These are phyloP conservation scores for Helichrysum umbraculigerum DNA, from an alignment of 129 eudicot species.

Conservation along the genomic window DNA sequence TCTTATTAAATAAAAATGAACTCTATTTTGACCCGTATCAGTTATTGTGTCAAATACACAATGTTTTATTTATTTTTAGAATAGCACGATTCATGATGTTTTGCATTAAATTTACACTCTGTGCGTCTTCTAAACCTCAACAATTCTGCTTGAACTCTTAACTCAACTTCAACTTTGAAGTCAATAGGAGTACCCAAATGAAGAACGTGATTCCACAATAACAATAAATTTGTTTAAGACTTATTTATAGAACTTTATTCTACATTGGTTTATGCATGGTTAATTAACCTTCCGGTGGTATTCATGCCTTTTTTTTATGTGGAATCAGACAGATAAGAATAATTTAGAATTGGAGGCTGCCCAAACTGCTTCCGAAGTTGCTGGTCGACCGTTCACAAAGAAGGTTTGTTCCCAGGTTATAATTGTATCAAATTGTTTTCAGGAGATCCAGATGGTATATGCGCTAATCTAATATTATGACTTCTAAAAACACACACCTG, in stretches of 20 bases:
- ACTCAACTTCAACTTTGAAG: not conserved
- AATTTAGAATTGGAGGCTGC: slow-evolving; percentile 68
- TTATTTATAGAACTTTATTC: not conserved
- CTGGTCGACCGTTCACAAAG: slow-evolving; percentile 43
- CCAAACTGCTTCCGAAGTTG: slow-evolving; percentile 70
- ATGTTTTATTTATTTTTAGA: too few relatives aligned
- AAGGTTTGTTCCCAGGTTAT: slow-evolving; percentile 47
- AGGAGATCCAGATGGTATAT: not conserved
- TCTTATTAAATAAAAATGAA: too few relatives aligned
- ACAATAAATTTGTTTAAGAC: too few relatives aligned
- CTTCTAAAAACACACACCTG: not conserved
- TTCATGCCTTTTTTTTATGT: slow-evolving; percentile 9
- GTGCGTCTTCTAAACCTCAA: not conserved
- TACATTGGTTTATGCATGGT: not conserved
- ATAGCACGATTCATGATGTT: too few relatives aligned
- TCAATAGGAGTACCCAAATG: not conserved
- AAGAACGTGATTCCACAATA: not conserved
- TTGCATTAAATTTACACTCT: too few relatives aligned
- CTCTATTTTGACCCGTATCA: too few relatives aligned
- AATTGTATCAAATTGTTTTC: not conserved
- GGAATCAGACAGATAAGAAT: slow-evolving; percentile 55
- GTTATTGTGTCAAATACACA: too few relatives aligned
- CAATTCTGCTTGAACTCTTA: too few relatives aligned
- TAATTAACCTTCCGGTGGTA: not conserved
- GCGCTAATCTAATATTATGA: not conserved